Base-by-base conservation (phyloP, 2,329 filamentous ascomycete genomes). In the Rhinocladiella similis region DNA sequence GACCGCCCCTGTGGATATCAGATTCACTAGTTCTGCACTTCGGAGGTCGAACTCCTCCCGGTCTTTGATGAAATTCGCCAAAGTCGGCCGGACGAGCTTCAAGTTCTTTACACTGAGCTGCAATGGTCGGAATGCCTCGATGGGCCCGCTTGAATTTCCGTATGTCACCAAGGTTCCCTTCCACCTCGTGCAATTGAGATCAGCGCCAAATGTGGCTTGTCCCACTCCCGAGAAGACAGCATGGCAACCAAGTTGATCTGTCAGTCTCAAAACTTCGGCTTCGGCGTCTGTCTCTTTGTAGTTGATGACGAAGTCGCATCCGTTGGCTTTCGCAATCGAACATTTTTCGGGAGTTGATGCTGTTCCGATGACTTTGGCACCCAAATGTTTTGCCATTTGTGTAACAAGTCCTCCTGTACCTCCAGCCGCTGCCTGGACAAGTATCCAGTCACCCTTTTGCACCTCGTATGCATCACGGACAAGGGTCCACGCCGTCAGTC, bases 361-460 rank as follows among this genome's bases (percentile, higher is more conserved):
- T 7, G 22, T 52, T 29, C 47, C 53, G 27, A 56, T 56, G 3
- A 56, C 48, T 10, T n/a, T 35, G 4, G 53, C 53, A 6, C 53
- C 53, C 19, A 56, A 25, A 18, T 43, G 16, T 33, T 56, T 56
- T 38, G 19, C 29, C 38, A 56, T 56, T 39, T 56, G 53, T 38
- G 43, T 22, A 5, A 56, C 19, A 14, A 56, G 25, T 6, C 47
- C 53, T 7, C 53, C 53, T 2, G 47, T 51, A 20, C 53, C 53
- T 16, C 53, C 53, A 2, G 53, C 53, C 13, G 53, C 53, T 9
- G 53, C 53, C 33, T 52, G 53, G 12, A 56, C 33, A 7, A 56
- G 53, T 1, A 56, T 25, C 25, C 27, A 22, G 19, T 56, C 19
- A 2, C 53, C 53, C 18, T 14, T n/a, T 18, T 47, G 22, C 18